These are phyloP conservation scores for Elsinoe australis DNA, from an alignment of 2,329 filamentous ascomycete species.

Conservation along the genomic window DNA sequence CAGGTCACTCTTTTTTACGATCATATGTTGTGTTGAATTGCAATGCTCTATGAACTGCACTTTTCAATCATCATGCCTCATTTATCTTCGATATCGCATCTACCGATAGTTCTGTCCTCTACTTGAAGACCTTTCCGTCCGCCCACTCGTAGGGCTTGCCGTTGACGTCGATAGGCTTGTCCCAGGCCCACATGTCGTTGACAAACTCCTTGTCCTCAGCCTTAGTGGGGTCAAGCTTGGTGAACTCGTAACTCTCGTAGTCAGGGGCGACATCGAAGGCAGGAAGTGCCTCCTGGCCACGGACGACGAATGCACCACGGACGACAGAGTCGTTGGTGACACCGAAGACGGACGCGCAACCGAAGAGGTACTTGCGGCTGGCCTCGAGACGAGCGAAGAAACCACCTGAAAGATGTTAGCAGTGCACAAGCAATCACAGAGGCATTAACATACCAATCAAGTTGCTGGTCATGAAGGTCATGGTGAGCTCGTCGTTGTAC, in stretches of 20 bases:
- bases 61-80: conserved; percentile 11
- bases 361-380: conserved; percentile 97
- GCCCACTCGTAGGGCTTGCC: conserved; percentile 87
- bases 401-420: conserved; percentile 49
- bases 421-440: conserved; percentile 9
- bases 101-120: conserved; percentile 39
- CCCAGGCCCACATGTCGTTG: conserved; percentile 85
- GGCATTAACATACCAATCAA: conserved; percentile 58
- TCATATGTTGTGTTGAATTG: too few species aligned
- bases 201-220: conserved; percentile 78
- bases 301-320: conserved; percentile 87
- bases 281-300: conserved; percentile 74
- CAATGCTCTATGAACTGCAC: conserved; percentile 11
- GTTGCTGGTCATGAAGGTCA: conserved; percentile 99
- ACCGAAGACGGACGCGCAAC: conserved; percentile 81
- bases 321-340: conserved; percentile 82
- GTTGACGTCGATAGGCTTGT: conserved; percentile 68
- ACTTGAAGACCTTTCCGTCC: conserved; percentile 99
- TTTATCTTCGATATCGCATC: neutral
- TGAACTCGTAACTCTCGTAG: conserved; percentile 93
- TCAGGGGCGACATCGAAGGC: conserved; percentile 97
- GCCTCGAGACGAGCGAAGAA: conserved; percentile 96
- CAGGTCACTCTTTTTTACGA: too few species aligned
- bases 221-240: conserved; percentile 87
- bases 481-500: conserved; percentile 96